Base-by-base conservation (phyloP, 2,329 filamentous ascomycete genomes). In the Mycosphaerelloides madeirae region DNA sequence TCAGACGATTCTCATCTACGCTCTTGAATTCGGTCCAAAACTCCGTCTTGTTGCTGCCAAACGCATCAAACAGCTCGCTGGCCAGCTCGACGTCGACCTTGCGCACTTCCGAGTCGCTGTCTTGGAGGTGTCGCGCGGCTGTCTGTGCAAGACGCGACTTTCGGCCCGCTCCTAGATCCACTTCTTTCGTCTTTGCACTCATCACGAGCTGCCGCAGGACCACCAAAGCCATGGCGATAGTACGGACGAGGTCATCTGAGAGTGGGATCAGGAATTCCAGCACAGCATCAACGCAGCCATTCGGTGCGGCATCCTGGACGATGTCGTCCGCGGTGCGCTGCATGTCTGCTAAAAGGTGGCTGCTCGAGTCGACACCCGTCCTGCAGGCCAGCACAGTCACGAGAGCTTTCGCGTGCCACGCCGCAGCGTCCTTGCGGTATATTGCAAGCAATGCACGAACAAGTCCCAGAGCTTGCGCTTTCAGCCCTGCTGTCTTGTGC, bases 61-160 rank as follows among this genome's bases (percentile, higher is more conserved):
- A 59, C 7, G 54, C 32, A 28, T 67, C 64, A 61, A 89, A 84
- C 49, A 89, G 67, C 46, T 82, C 80, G 19, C 88, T 81, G 56
- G 85, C 88, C n/a, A 89, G 73, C 61, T 87, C 81, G 35, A 89
- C 83, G n/a, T 85, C 83, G 49, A 86, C 85, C 74, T 87, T 85
- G 31, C 64, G 48, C 9, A 65, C 60, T 40, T 65, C 62, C 9
- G 60, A 57, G 19, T 65, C 55, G 12, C 36, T 32, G 41, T 60
- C 51, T 31, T 54, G 53, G 34, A 61, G 47, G 35, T 47, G 57
- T 28, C 46, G 48, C 13, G 57, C 56, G 8, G 60, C 54, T 2
- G 58, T 53, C 32, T 54, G 46, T 19, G 57, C 57, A 6, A 62
- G 49, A 8, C 53, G 47, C 9, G 47, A 36, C 18, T 54, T 53